phyloP scores from a whole-genome alignment of 768 basidiomycete genomes.

The Boletus pseudopeckii region DNA sequence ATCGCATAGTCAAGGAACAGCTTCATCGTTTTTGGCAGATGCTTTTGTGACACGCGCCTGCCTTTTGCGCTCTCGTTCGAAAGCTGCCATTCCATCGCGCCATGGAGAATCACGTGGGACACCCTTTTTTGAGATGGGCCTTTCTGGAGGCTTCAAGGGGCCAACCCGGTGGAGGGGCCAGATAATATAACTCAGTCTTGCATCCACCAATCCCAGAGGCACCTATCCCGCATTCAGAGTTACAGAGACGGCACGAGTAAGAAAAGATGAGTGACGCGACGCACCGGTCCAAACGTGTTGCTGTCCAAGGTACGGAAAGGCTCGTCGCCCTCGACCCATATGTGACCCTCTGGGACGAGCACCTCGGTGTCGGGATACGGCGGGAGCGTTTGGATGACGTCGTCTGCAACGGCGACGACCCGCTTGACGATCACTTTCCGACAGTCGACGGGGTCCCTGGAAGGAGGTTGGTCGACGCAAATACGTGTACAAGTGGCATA shows the following conservation, averaged over 20 bases:
- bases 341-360: slow-evolving; percentile 55
- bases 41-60: slow-evolving; percentile 18
- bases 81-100: slow-evolving; percentile 29
- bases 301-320: slow-evolving; percentile 58
- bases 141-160: slow-evolving; percentile 23
- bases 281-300: slow-evolving; percentile 68
- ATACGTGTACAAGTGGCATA: slow-evolving; percentile 18
- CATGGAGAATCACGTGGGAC: slow-evolving; percentile 22
- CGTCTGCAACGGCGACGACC: slow-evolving; percentile 60
- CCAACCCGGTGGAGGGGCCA: slow-evolving; percentile 54
- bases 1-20: slow-evolving; percentile 1
- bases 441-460: slow-evolving; percentile 60
- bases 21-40: background rate
- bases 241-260: background rate
- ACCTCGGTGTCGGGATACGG: slow-evolving; percentile 59
- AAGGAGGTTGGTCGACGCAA: background rate
- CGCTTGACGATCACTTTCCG: slow-evolving; percentile 60
- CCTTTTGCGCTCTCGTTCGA: slow-evolving; percentile 29
- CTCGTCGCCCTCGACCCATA: slow-evolving; percentile 64
- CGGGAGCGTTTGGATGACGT: slow-evolving; percentile 62
- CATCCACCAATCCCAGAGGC: slow-evolving; percentile 48
- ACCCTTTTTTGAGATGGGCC: slow-evolving; percentile 16
- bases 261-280: slow-evolving; percentile 13
- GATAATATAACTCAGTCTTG: slow-evolving; percentile 45
- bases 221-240: slow-evolving; percentile 21